phyloP scores from a whole-genome alignment of 176 grass and related monocot species.

The Triticum aestivum region DNA sequence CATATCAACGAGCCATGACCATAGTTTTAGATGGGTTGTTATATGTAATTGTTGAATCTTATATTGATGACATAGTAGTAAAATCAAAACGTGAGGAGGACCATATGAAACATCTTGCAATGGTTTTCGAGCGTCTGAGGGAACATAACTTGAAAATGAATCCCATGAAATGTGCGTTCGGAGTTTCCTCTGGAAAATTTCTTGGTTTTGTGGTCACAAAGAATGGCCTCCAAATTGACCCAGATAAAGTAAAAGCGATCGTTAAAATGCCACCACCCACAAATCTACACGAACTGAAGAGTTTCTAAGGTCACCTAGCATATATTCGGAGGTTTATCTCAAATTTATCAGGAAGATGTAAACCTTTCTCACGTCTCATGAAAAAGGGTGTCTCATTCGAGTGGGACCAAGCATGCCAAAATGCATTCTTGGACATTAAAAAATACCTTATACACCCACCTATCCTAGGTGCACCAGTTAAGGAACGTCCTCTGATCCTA shows the following conservation, averaged over 20 bases:
- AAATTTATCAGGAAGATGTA: background rate
- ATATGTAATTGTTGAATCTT: background rate
- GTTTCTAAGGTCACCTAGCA: no score
- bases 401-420: no score
- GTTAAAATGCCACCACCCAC: background rate
- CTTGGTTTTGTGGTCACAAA: background rate
- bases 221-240: background rate
- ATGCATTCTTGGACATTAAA: no score
- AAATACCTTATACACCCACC: no score
- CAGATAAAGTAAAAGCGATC: background rate
- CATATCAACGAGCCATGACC: background rate
- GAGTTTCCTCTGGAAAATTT: background rate
- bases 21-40: background rate
- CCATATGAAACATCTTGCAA: background rate
- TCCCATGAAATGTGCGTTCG: no score
- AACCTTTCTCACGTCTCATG: background rate
- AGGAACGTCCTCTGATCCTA: background rate
- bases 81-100: background rate
- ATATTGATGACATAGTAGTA: constrained; percentile 1
- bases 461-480: background rate
- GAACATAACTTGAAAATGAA: background rate
- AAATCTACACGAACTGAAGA: background rate
- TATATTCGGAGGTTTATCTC: background rate
- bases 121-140: background rate
- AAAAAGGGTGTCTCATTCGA: no score